Evolutionary conservation across 2,329 filamentous ascomycete species (phyloP).

Genomic region (Alternaria incomplexa): DNA sequence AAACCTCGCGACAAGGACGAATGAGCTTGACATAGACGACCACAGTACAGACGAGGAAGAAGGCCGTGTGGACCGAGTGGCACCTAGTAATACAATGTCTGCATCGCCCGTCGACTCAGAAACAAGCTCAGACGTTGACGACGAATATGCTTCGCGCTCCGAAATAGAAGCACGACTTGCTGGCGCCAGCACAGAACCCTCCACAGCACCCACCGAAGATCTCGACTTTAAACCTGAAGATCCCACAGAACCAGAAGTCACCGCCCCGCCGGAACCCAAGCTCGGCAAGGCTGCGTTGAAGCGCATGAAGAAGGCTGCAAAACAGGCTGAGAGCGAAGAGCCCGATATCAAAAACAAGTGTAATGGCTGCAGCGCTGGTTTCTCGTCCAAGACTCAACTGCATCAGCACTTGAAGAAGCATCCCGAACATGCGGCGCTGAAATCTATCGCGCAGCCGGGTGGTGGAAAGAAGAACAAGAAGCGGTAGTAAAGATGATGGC

Average conservation of each 20-base stretch:
- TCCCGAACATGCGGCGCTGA: constrained; percentile 65
- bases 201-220: constrained; percentile 7
- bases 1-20: constrained; percentile 21
- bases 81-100: not conserved
- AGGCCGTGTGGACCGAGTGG: constrained; percentile 3
- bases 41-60: constrained; percentile 15
- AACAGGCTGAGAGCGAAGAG: constrained; percentile 41
- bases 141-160: constrained; percentile 46
- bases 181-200: constrained; percentile 12
- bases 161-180: constrained; percentile 45
- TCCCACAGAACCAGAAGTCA: not conserved
- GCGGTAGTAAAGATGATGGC: constrained; percentile 8
- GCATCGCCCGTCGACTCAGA: not conserved
- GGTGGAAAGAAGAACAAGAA: constrained; percentile 33
- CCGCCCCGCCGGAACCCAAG: constrained; percentile 37
- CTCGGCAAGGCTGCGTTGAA: constrained; percentile 58
- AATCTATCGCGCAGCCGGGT: constrained; percentile 11
- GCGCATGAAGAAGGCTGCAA: constrained; percentile 54
- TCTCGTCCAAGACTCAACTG: constrained; percentile 74
- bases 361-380: constrained; percentile 76
- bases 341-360: constrained; percentile 67
- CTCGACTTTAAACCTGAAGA: constrained; percentile 9
- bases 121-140: constrained; percentile 31
- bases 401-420: constrained; percentile 74
- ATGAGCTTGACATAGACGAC: constrained; percentile 20